Evolutionary conservation across 331 rosid genomes (phyloP).

Genomic region (Malus hybrid): DNA sequence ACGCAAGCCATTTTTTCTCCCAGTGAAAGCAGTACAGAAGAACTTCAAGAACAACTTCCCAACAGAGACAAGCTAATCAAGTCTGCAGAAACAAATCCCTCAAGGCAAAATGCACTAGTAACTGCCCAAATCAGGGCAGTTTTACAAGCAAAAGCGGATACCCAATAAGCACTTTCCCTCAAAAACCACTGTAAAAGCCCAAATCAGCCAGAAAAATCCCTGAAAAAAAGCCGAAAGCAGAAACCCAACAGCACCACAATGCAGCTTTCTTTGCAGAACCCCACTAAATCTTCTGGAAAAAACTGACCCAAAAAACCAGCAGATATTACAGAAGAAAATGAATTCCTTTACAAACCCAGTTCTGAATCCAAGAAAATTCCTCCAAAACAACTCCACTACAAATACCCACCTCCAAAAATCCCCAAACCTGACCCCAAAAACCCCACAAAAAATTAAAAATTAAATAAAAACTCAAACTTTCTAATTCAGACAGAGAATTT

Average conservation of each 20-base stretch:
- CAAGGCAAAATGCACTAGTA: not conserved
- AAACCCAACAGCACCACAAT: constrained; percentile 31
- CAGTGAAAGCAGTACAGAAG: constrained; percentile 11
- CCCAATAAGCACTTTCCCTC: constrained; percentile 3
- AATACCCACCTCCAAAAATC: constrained; percentile 18
- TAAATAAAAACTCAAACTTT: not conserved
- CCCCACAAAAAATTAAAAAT: not conserved
- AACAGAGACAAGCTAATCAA: constrained; percentile 12
- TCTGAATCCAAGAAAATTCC: constrained; percentile 16
- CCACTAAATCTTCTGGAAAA: constrained; percentile 14
- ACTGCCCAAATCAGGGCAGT: constrained; percentile 14
- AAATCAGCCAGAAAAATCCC: not conserved
- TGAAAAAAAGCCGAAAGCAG: not conserved
- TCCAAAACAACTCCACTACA: constrained; percentile 53
- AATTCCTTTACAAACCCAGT: constrained; percentile 18
- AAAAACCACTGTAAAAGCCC: constrained; percentile 3
- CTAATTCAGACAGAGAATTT: constrained; percentile 28
- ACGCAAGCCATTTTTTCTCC: constrained; percentile 75
- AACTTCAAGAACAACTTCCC: constrained; percentile 8
- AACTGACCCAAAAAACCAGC: constrained; percentile 16
- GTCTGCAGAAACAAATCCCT: constrained; percentile 8
- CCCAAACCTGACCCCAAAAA: constrained; percentile 21
- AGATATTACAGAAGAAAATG: constrained; percentile 14
- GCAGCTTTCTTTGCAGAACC: constrained; percentile 28
- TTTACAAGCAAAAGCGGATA: constrained; percentile 1